Percentiles rank a stretch among this genome's conserved stretches.
These are phyloP conservation scores for Acacia crassicarpa DNA, from an alignment of 306 rosid species.

Conservation along the genomic window DNA sequence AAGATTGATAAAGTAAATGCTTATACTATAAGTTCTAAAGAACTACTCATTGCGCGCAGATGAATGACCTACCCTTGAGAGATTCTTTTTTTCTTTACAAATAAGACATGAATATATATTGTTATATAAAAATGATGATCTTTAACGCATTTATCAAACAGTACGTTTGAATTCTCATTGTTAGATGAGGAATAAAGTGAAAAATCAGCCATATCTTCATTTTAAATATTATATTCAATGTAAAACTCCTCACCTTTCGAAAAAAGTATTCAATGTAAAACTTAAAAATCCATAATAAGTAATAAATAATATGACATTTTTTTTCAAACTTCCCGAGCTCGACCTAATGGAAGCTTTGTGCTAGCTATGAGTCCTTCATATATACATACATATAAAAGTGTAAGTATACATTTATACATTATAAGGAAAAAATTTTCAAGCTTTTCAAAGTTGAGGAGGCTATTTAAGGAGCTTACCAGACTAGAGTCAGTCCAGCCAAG, in stretches of 20 bases:
- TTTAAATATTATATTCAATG: not conserved
- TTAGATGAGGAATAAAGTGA: not conserved
- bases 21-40: conserved; percentile 37
- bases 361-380: no score
- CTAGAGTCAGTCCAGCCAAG: conserved; percentile 76
- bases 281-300: no score
- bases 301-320: no score
- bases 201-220: not conserved
- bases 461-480: conserved; percentile 57
- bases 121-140: not conserved
- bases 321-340: no score
- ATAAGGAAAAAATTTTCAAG: no score
- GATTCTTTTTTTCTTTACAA: not conserved
- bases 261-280: no score
- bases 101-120: not conserved
- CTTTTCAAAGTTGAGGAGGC: not conserved
- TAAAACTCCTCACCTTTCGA: not conserved
- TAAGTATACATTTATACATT: no score
- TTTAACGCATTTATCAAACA: not conserved
- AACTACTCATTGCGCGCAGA: not conserved
- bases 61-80: not conserved
- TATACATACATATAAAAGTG: no score
- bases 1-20: not conserved
- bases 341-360: no score
- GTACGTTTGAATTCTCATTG: not conserved